These are phyloP conservation scores for Nicotiana paniculata DNA, from an alignment of 257 asterid genomes.

Conservation along the genomic window DNA sequence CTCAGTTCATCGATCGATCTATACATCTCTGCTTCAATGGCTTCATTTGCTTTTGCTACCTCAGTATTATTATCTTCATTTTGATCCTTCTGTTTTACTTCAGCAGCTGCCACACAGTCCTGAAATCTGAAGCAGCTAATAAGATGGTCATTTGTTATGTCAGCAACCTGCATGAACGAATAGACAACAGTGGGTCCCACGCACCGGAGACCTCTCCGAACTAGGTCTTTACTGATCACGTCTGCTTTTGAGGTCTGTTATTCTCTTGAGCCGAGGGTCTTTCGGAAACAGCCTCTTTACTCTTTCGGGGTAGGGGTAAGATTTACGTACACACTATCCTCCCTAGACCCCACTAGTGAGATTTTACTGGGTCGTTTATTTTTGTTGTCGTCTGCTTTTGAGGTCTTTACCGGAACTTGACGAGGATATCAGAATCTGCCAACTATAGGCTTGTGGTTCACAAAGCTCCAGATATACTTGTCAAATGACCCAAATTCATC, in stretches of 20 bases:
- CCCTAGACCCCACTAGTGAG: too few relatives aligned
- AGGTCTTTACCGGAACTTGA: conserved; percentile 81
- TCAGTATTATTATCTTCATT: neutral
- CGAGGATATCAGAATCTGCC: conserved; percentile 72
- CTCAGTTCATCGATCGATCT: conserved; percentile 21
- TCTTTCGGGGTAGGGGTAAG: too few relatives aligned
- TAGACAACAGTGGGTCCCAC: conserved; percentile 89
- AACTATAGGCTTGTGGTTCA: conserved; percentile 68
- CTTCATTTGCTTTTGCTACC: conserved; percentile 4
- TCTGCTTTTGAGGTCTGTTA: conserved; percentile 74
- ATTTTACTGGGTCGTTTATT: too few relatives aligned
- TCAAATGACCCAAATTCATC: conserved; percentile 82
- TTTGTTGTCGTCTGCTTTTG: conserved; percentile 53
- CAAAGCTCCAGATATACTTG: conserved; percentile 84
- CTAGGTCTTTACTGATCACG: conserved; percentile 81
- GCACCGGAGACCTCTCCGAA: conserved; percentile 88
- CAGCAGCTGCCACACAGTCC: conserved; percentile 20
- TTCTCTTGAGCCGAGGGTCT: too few relatives aligned
- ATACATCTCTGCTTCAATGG: conserved; percentile 14
- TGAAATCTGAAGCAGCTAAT: conserved; percentile 40
- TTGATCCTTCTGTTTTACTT: conserved; percentile 16
- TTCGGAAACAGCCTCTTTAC: too few relatives aligned
- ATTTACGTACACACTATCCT: too few relatives aligned
- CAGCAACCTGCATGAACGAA: conserved; percentile 92
- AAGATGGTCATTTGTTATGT: conserved; percentile 81